phyloP scores from a whole-genome alignment of 768 basidiomycete genomes.

The Tylopilus rubrobrunneus region DNA sequence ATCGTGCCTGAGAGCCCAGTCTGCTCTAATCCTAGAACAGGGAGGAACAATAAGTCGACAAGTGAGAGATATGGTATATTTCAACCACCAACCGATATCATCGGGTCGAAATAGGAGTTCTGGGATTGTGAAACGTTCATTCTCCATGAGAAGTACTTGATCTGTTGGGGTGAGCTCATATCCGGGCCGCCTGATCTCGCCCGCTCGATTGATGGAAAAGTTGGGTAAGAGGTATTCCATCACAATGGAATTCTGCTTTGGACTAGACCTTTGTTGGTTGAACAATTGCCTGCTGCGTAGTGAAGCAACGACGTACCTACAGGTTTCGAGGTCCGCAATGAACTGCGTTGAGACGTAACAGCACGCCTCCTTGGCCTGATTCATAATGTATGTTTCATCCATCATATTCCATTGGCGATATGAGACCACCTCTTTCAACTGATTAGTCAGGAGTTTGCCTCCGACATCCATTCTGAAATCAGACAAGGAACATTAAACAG shows the following conservation, averaged over 20 bases:
- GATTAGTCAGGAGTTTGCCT: conserved; percentile 93
- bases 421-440: conserved; percentile 89
- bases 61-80: conserved; percentile 7
- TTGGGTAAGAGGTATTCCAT: conserved; percentile 92
- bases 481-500: conserved; percentile 14
- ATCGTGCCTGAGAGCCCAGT: conserved; percentile 75
- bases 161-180: conserved; percentile 53
- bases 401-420: conserved; percentile 99
- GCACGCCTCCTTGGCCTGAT: conserved; percentile 86
- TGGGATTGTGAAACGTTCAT: conserved; percentile 90
- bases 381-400: conserved; percentile 93
- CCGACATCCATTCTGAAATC: conserved; percentile 87
- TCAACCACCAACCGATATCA: conserved; percentile 67
- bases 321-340: conserved; percentile 67
- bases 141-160: conserved; percentile 81
- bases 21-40: conserved; percentile 65
- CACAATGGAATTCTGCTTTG: conserved; percentile 63
- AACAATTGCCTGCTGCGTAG: conserved; percentile 13
- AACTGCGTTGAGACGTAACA: conserved; percentile 82
- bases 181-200: conserved; percentile 50
- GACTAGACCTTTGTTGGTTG: conserved; percentile 42
- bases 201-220: conserved; percentile 63
- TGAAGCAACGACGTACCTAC: conserved; percentile 55
- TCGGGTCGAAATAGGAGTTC: conserved; percentile 88
- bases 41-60: conserved; percentile 5